phyloP scores from a whole-genome alignment of 106 monocot species.

The Dendrobium chrysotoxum region DNA sequence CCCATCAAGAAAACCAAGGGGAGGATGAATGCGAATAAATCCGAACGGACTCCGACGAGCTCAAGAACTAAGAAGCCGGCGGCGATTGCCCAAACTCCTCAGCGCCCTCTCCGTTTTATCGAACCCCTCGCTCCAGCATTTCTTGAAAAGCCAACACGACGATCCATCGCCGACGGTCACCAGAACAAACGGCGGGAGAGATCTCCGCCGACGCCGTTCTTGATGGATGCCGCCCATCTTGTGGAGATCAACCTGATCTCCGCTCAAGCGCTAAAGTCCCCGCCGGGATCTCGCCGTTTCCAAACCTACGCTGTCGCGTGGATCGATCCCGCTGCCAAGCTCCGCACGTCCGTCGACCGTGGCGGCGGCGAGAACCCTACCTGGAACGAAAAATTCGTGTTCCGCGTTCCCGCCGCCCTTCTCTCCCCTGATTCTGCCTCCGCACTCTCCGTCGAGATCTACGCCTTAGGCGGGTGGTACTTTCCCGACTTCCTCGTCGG shows the following conservation, averaged over 20 bases:
- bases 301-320: constrained; percentile 55
- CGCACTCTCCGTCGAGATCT: constrained; percentile 25
- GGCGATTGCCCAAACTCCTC: neutral
- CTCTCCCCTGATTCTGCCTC: constrained; percentile 14
- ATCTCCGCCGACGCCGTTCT: neutral
- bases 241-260: constrained; percentile 71
- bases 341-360: constrained; percentile 45
- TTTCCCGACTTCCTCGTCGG: constrained; percentile 37
- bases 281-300: constrained; percentile 17
- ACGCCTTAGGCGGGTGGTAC: constrained; percentile 26
- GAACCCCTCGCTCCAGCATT: neutral
- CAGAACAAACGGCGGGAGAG: neutral
- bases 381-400: constrained; percentile 51
- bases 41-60: no score
- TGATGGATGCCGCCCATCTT: constrained; percentile 1
- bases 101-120: neutral
- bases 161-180: no score
- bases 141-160: neutral
- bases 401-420: constrained; percentile 12
- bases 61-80: neutral
- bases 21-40: no score
- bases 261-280: constrained; percentile 50
- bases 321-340: constrained; percentile 46
- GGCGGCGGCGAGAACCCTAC: constrained; percentile 47
- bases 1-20: no score